Evolutionary conservation across 306 rosid genomes (phyloP).

Genomic region (Cyclanthera cordifolia): DNA sequence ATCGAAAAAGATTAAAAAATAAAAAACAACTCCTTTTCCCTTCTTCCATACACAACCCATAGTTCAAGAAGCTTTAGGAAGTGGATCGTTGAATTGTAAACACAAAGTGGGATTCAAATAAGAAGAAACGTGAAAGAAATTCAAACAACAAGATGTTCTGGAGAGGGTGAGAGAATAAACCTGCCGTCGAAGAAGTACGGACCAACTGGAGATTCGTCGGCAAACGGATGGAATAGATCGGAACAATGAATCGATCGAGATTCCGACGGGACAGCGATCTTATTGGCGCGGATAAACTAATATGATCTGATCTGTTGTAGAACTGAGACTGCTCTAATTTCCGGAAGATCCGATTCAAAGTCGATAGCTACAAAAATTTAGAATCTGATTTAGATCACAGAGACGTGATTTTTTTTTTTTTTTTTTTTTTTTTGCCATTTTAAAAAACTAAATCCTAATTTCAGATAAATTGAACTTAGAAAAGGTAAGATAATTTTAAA

Average conservation of each 20-base stretch:
- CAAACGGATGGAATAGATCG: neutral
- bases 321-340: neutral
- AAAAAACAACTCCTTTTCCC: neutral
- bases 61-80: neutral
- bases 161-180: slow-evolving; percentile 8
- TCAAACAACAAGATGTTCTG: neutral
- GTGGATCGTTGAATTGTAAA: neutral
- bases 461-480: neutral
- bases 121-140: neutral
- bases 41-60: neutral
- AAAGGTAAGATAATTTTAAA: too few relatives aligned
- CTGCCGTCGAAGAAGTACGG: neutral
- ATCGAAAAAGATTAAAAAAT: neutral
- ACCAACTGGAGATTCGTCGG: neutral
- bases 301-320: neutral
- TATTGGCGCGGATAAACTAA: neutral
- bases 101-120: neutral
- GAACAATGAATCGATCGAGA: neutral
- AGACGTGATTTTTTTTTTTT: neutral
- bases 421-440: neutral
- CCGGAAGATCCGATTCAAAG: slow-evolving; percentile 2
- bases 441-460: neutral
- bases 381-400: neutral
- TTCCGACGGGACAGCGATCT: neutral
- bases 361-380: neutral